phyloP scores from a whole-genome alignment of 2,329 filamentous ascomycete genomes.

The Dothiorella sarmentorum region DNA sequence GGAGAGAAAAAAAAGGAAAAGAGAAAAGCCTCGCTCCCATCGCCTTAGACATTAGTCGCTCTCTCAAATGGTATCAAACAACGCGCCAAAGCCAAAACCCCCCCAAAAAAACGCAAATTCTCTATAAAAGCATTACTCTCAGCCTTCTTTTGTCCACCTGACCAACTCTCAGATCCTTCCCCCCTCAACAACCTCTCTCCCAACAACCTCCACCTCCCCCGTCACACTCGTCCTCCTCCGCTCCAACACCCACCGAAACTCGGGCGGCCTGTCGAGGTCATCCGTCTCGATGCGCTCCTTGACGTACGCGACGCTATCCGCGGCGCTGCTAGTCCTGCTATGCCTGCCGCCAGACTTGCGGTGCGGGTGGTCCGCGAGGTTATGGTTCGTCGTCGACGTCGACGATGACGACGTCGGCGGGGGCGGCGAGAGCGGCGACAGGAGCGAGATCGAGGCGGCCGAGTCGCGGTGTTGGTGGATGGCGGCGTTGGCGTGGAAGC shows the following conservation, averaged over 20 bases:
- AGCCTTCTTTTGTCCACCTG: neutral
- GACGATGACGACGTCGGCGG: neutral
- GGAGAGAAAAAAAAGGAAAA: no score
- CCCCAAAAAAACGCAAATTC: no score
- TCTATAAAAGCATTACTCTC: no score
- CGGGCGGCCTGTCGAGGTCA: neutral
- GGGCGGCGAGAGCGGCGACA: neutral
- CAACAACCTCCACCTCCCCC: conserved; percentile 63
- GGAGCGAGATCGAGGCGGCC: neutral
- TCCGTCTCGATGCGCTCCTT: conserved; percentile 34
- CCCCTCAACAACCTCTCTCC: conserved; percentile 61
- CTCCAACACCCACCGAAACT: conserved; percentile 61
- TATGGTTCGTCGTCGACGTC: no score
- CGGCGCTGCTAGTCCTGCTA: conserved; percentile 44
- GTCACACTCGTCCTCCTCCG: conserved; percentile 62
- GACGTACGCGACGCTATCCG: conserved; percentile 68
- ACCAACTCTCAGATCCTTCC: conserved; percentile 38
- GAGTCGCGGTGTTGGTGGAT: neutral
- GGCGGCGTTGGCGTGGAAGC: neutral
- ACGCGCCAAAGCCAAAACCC: no score
- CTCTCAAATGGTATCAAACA: no score
- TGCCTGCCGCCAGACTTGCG: conserved; percentile 21
- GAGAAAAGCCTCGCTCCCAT: no score
- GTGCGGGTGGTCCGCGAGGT: neutral
- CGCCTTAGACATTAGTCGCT: no score